A percentile compares a stretch with the other conserved stretches of the same genome.
phyloP scores from a whole-genome alignment of 768 basidiomycete species.

The Saitozyma sp. region DNA sequence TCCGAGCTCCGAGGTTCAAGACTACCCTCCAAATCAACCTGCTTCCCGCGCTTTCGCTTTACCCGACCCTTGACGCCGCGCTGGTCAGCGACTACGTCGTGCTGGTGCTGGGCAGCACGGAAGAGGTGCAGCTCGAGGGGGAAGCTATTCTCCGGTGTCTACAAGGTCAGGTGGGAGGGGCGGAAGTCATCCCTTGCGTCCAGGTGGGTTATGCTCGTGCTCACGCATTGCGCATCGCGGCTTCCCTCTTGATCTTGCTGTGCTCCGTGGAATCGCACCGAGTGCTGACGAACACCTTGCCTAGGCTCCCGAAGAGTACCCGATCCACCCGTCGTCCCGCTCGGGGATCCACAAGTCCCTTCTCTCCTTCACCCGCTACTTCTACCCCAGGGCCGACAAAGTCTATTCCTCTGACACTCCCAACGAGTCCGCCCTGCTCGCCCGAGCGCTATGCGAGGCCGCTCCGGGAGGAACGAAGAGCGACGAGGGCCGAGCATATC shows the following conservation, averaged over 20 bases:
- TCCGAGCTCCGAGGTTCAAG: slow-evolving; percentile 83
- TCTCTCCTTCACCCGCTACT: slow-evolving; percentile 91
- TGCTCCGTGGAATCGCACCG: neutral
- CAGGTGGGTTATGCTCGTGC: slow-evolving; percentile 55
- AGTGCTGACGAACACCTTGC: neutral
- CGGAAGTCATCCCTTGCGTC: slow-evolving; percentile 75
- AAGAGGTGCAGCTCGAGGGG: slow-evolving; percentile 82
- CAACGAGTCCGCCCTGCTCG: slow-evolving; percentile 52
- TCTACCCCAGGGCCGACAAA: slow-evolving; percentile 76
- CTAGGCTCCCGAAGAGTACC: slow-evolving; percentile 39
- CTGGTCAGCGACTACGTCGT: slow-evolving; percentile 89
- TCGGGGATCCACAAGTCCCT: slow-evolving; percentile 77
- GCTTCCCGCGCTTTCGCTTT: slow-evolving; percentile 69
- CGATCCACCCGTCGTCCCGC: slow-evolving; percentile 60
- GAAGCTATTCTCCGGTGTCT: slow-evolving; percentile 83
- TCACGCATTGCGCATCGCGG: too few species aligned
- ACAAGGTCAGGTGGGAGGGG: slow-evolving; percentile 80
- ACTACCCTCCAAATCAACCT: slow-evolving; percentile 85
- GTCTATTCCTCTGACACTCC: slow-evolving; percentile 65
- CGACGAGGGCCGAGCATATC: slow-evolving; percentile 75
- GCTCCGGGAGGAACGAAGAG: slow-evolving; percentile 75
- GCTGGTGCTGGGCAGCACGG: slow-evolving; percentile 72
- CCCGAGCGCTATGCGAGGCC: slow-evolving; percentile 80
- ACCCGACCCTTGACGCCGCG: slow-evolving; percentile 77
- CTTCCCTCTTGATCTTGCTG: neutral